Base-by-base conservation (phyloP, 257 asterid species). In the Petunia axillaris region DNA sequence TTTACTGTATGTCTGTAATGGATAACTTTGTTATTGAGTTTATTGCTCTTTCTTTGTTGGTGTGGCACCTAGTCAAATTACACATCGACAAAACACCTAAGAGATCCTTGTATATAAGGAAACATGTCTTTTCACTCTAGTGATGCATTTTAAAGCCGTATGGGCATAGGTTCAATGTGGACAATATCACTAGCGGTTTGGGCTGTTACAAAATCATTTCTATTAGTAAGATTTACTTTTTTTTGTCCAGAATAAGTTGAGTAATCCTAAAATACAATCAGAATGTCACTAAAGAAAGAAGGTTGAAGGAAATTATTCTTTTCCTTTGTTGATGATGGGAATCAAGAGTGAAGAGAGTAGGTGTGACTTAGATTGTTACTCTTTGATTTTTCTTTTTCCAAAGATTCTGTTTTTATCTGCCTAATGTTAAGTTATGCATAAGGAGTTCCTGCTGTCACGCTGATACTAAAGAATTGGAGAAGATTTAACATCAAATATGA, bases 331-430 rank as follows among this genome's bases (percentile, higher is more conserved):
- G 35, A 71, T 2, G 10, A 59, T 9, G 13, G 35, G 60, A 25
- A 50, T 71, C 77, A 71, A 71, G 62, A 71, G 14, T 71, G 43
- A 71, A 4, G 62, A 71, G 9, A 50, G 54, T 50, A 71, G 55
- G 7, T 16, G 60, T 71, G 59, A 10, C 25, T 71, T 1, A 70
- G 25, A 46, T 68, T 65, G 50, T 39, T 38, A 25, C 25, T 25
- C 25, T 38, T 59, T 2, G 25, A 59, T 35, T 9, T 52, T 52
- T 36, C 38, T 25, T 25, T 25, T 25, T 25, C 25, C 25, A 25
- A 25, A 25, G 25, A 25, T 25, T 25, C 25, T 25, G 25, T 25
- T 25, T 25, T 25, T 25, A 25, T 25, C 25, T 25, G 25, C 25
- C 25, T 25, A 25, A 25, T 25, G 25, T 25, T 25, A 25, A 25